Evolutionary conservation across 2,329 filamentous ascomycete species (phyloP).

Genomic region (Talaromyces sp.): DNA sequence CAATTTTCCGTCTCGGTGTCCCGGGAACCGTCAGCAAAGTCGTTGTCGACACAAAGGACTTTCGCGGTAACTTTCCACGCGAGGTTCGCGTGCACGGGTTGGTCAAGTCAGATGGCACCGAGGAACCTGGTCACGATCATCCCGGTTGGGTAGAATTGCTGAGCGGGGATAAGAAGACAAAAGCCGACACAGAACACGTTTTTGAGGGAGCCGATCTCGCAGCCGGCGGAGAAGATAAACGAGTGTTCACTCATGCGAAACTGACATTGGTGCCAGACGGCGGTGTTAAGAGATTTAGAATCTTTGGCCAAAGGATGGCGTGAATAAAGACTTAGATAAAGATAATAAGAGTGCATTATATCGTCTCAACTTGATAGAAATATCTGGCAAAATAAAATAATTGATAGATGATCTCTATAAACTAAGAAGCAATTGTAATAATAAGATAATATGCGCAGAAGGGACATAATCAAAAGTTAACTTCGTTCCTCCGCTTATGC

Average conservation of each 20-base stretch:
- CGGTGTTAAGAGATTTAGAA: conserved; percentile 79
- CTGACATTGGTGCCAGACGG: conserved; percentile 90
- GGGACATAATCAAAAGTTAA: not conserved
- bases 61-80: conserved; percentile 40
- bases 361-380: not conserved
- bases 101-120: conserved; percentile 15
- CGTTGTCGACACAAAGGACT: conserved; percentile 41
- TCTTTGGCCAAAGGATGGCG: conserved; percentile 57
- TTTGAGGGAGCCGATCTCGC: conserved; percentile 44
- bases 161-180: conserved; percentile 30
- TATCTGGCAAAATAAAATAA: not conserved
- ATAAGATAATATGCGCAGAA: not conserved
- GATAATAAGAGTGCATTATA: not conserved
- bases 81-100: conserved; percentile 35
- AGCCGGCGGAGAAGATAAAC: conserved; percentile 60
- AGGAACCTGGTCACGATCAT: conserved; percentile 29
- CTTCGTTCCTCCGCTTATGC: not conserved
- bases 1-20: conserved; percentile 34
- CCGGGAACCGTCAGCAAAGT: conserved; percentile 33
- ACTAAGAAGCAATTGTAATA: not conserved
- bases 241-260: conserved; percentile 74
- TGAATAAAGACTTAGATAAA: not conserved
- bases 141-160: conserved; percentile 33
- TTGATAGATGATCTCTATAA: not conserved
- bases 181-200: conserved; percentile 37